A percentile compares a stretch with the other conserved stretches of the same genome.
Conservation (phyloP, 2,329 filamentous ascomycete genomes). For the Pestalotiopsis sp. region DNA sequence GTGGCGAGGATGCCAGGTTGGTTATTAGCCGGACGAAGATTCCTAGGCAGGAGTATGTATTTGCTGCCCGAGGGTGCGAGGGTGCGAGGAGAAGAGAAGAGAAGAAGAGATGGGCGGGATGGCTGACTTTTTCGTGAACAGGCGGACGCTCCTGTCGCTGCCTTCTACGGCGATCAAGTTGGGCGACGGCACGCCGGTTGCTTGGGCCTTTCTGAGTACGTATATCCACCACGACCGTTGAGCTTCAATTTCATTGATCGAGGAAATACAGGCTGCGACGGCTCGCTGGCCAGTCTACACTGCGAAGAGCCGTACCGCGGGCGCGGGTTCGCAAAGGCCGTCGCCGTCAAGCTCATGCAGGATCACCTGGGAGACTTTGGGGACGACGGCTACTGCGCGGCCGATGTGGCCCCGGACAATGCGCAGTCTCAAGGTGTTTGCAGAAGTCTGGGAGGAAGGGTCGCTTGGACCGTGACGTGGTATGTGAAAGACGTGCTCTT, state of each 20-base stretch:
- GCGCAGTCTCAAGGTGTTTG: constrained; percentile 63
- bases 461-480: constrained; percentile 63
- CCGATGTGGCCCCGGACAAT: constrained; percentile 67
- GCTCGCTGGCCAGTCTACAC: constrained; percentile 62
- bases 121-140: constrained; percentile 20
- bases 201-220: constrained; percentile 65
- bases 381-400: constrained; percentile 57
- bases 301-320: constrained; percentile 64
- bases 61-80: background rate
- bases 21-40: constrained; percentile 59
- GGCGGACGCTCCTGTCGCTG: constrained; percentile 44
- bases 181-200: constrained; percentile 51
- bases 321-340: constrained; percentile 62
- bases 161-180: constrained; percentile 51
- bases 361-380: constrained; percentile 49
- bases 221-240: constrained; percentile 13
- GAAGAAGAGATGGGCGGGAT: no score
- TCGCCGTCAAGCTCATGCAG: constrained; percentile 60
- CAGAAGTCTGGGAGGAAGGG: constrained; percentile 59
- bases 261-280: constrained; percentile 52
- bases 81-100: no score
- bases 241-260: no score
- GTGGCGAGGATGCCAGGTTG: constrained; percentile 54
- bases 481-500: constrained; percentile 33
- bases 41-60: constrained; percentile 51